phyloP scores from a whole-genome alignment of 1,284 basidiomycete species.

The Porogramme epimiltina region DNA sequence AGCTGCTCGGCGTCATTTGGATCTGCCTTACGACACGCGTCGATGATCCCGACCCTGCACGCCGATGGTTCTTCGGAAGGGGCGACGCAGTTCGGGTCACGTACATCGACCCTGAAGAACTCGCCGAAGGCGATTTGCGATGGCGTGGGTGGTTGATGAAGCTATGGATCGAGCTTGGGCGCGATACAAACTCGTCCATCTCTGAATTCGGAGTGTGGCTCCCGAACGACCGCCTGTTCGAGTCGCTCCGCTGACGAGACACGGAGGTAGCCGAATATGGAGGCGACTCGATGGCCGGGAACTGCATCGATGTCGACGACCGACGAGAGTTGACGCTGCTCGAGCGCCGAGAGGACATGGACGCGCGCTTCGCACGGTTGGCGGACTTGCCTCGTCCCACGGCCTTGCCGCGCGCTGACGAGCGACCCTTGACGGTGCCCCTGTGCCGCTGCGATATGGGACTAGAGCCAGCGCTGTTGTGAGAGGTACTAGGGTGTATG shows the following conservation, averaged over 20 bases:
- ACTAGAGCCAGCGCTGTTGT: slow-evolving; percentile 24
- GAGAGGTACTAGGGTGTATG: slow-evolving; percentile 13
- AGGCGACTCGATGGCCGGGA: slow-evolving; percentile 59
- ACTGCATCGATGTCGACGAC: slow-evolving; percentile 69
- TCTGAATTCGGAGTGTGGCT: slow-evolving; percentile 81
- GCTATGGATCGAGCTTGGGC: slow-evolving; percentile 76
- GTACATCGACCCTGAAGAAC: slow-evolving; percentile 69
- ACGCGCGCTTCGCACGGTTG: slow-evolving; percentile 61
- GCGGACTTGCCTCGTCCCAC: slow-evolving; percentile 28
- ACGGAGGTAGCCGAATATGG: slow-evolving; percentile 31
- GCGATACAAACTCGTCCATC: slow-evolving; percentile 67
- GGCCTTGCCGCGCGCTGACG: slow-evolving; percentile 40
- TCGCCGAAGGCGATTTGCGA: slow-evolving; percentile 73
- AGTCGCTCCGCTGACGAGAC: slow-evolving; percentile 43
- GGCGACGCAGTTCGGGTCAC: slow-evolving; percentile 63
- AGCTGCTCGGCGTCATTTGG: slow-evolving; percentile 39
- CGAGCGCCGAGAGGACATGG: slow-evolving; percentile 72
- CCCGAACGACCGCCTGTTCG: slow-evolving; percentile 65
- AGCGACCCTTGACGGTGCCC: slow-evolving; percentile 48
- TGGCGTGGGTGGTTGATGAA: slow-evolving; percentile 59
- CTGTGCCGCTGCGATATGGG: slow-evolving; percentile 30
- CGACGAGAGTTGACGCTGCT: slow-evolving; percentile 81
- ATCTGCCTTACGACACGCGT: slow-evolving; percentile 75
- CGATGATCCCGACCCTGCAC: slow-evolving; percentile 74
- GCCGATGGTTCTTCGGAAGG: slow-evolving; percentile 68